These are phyloP conservation scores for Datura wrightii DNA, from an alignment of 257 asterid species.

Conservation along the genomic window DNA sequence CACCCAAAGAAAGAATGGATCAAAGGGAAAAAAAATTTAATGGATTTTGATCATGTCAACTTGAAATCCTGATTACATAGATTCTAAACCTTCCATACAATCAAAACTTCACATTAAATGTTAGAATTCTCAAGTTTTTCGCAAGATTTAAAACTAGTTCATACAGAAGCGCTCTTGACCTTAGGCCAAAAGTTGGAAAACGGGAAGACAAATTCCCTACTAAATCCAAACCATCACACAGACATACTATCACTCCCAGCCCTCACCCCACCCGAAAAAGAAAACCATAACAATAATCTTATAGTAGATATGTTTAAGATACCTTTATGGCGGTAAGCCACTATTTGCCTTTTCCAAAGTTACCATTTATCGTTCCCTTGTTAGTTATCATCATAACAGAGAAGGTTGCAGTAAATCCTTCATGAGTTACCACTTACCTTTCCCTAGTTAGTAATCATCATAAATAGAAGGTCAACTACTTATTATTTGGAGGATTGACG, in stretches of 20 bases:
- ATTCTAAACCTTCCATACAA: conserved; percentile 12
- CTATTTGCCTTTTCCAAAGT: not conserved
- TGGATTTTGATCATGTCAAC: not conserved
- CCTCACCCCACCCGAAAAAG: not conserved
- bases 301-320: not conserved
- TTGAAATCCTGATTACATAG: not conserved
- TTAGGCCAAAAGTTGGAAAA: not conserved
- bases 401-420: not conserved
- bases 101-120: not conserved
- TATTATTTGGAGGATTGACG: not conserved
- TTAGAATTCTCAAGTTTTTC: not conserved
- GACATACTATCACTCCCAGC: not conserved
- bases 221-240: not conserved
- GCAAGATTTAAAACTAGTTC: not conserved
- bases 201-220: not conserved
- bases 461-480: not conserved
- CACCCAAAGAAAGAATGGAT: too few species aligned
- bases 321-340: not conserved
- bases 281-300: not conserved
- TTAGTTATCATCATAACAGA: not conserved
- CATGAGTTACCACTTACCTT: not conserved
- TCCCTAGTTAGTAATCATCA: conserved; percentile 23
- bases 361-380: not conserved
- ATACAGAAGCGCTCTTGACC: not conserved
- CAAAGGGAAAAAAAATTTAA: too few species aligned